Evolutionary conservation across 192 early-diverging fungal genomes (phyloP), one percentile per base, ranked within the genome.

Genomic region (Mortierella hygrophila): DNA sequence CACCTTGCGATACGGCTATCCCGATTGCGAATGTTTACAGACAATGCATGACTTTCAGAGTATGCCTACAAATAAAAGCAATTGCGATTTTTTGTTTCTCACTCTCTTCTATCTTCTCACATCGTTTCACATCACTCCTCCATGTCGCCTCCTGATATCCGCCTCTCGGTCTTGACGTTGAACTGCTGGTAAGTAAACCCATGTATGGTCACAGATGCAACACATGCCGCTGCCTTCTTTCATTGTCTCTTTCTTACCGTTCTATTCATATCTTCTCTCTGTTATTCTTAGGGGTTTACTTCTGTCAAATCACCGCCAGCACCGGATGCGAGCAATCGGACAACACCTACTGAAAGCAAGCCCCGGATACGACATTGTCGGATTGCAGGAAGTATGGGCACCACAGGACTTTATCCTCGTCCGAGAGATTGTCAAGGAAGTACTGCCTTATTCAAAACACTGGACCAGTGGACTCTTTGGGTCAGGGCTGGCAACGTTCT

Each of bases 251-350:
- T 29, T 18, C 41, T 37, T 11, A 52, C 42, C 32, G 15, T 47
- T 32, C 21, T 38, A 10, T 75, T 63, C 21, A 40, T 40, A 37
- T 46, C 15, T 42, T 23, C 42, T 70, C 4, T 49, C 15, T 15
- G 11, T 78, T 29, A 9, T 47, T 20, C 26, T 41, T 32, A 63
- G 77, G 70, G 68, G 42, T 11, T 42, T 87, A 37, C 13, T 60
- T 35, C 42, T 32, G 29, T 23, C 92, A 55, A 90, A 90, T 41
- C 76, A 91, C 57, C 82, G 89, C 6, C 49, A 87, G 46, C 83
- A 81, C 47, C 82, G 92, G 2, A 77, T 93, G 37, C 52, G 77
- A 49, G 90, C 89, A 23, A 93, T 93, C 78, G 92, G 89, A 52
- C 88, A 88, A n/a, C 68, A 77, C 37, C 63, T 93, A n/a, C 57